Base-by-base conservation (phyloP, 495 filamentous ascomycete genomes). In the Trichoderma erinaceum region DNA sequence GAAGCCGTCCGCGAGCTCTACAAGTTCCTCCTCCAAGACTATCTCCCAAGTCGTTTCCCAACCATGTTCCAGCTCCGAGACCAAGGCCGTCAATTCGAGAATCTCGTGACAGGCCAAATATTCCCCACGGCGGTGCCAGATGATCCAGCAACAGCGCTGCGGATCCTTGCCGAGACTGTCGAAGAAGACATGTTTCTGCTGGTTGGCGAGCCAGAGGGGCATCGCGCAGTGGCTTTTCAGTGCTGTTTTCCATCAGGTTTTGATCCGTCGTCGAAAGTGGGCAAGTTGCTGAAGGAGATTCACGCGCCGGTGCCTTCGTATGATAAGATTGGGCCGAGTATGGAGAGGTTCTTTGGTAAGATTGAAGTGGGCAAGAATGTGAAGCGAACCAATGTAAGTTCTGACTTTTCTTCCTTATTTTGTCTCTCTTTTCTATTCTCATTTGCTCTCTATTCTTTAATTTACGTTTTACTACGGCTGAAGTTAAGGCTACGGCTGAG, bases 101-200 rank as follows among this genome's bases (percentile, higher is more conserved):
- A 87, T 71, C 69, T 70, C 18, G 78, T 85, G 23, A 87, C 84
- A 10, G 70, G 71, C 5, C 72, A 71, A 61, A 69, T 70, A 7
- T 78, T 82, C 65, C 82, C 87, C 4, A 73, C 86, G 5, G 43
- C 69, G 5, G 74, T 73, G 2, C 68, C 75, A 13, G 52, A 68
- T 0, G 70, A 75, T 65, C 71, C 79, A 6, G 44, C 74, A 3
- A 67, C 64, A 21, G 71, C 76, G 21, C 78, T 92, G 11, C 68
- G 79, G 10, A 80, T 79, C 23, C 79, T 92, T 7, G 84, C 81
- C 65, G 77, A 80, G 50, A 84, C 83, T 65, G 78, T 93, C 29
- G 91, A 94, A 68, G 86, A 89, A 63, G 92, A 97, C 67, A 85
- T 94, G 75, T 84, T 94, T 35, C 78, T 97, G 65, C 82, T 96